A percentile compares a stretch with the other conserved stretches of the same genome.
phyloP scores from a whole-genome alignment of 164 flowering plant species.

The Cinnamomum chago region DNA sequence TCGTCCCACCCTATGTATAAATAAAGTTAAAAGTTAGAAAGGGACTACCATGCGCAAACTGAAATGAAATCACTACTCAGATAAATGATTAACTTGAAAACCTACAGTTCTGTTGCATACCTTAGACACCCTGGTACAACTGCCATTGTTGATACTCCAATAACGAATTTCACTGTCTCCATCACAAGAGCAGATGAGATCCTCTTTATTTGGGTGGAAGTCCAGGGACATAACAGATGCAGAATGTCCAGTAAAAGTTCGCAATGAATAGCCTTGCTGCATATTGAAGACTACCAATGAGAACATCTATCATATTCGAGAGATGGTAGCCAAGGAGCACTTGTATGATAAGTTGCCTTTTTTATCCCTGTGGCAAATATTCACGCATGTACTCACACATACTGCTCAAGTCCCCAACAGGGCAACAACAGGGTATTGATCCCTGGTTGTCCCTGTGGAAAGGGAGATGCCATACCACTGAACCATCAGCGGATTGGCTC shows the following conservation, averaged over 20 bases:
- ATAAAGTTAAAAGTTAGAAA: neutral
- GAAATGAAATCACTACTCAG: neutral
- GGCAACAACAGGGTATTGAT: too few species aligned
- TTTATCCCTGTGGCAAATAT: too few species aligned
- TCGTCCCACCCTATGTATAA: conserved; percentile 50
- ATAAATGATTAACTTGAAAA: neutral
- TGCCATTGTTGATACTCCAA: conserved; percentile 78
- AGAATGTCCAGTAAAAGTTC: conserved; percentile 69
- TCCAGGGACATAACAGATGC: conserved; percentile 65
- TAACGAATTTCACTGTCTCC: conserved; percentile 65
- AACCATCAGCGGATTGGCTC: too few species aligned
- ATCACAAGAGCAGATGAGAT: conserved; percentile 77
- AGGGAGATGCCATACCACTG: too few species aligned
- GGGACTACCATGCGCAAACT: neutral
- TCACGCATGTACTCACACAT: too few species aligned
- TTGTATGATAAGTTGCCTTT: too few species aligned
- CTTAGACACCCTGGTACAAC: conserved; percentile 56
- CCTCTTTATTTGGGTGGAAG: conserved; percentile 74
- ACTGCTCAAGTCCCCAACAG: too few species aligned
- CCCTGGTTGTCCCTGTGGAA: too few species aligned
- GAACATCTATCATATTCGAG: neutral
- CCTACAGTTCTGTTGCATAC: conserved; percentile 26
- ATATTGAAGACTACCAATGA: conserved; percentile 6
- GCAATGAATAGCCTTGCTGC: conserved; percentile 71
- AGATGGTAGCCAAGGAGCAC: neutral